Evolutionary conservation across 495 filamentous ascomycete species (phyloP), one percentile per base, ranked within the genome.

Genomic region (Cenococcum geophilum): DNA sequence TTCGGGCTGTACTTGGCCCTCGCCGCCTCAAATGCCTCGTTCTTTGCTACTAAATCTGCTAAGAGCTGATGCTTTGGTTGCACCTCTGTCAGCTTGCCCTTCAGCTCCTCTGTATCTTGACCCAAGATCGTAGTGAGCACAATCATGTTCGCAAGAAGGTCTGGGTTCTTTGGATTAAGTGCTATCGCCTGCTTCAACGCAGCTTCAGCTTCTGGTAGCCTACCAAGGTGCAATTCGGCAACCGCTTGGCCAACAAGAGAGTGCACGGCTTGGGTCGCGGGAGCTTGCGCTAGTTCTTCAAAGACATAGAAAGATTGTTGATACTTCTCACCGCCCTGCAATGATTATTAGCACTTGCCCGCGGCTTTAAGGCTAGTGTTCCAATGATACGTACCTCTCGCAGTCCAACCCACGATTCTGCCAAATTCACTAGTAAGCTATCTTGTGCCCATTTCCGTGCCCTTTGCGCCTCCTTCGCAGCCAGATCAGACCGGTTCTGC

Each of bases 301-400:
- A 90, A 98, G 66, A 98, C 92, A 80, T 98, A 98, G 77, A 93
- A 98, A 37, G 92, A 88, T 66, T 90, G 87, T 73, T 97, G 93
- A 78, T 97, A 98, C 74, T 89, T 91, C 63, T 97, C 92, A 62
- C 91, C 91, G 70, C 93, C 93, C 89, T 95, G 54, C 47, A 59
- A 32, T 3, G 2, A 32, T 32, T 32, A 32, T 32, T 32, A 32
- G 27, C 6, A 32, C 27, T 22, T 36, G 57, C 23, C n/a, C 6
- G 6, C 21, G 47, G 35, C 5, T 48, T 21, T 52, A 25, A 25
- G 6, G 27, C 27, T 32, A 6, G 6, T 32, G 27, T 32, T 2
- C 27, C 27, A 22, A 16, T 18, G 37, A 27, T 47, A 64, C 86
- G 48, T 80, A 95, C 91, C 74, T 93, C 73, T 70, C 92, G 79